Base-by-base conservation (phyloP, 441 rosid genomes). In the Jatropha podagrica region DNA sequence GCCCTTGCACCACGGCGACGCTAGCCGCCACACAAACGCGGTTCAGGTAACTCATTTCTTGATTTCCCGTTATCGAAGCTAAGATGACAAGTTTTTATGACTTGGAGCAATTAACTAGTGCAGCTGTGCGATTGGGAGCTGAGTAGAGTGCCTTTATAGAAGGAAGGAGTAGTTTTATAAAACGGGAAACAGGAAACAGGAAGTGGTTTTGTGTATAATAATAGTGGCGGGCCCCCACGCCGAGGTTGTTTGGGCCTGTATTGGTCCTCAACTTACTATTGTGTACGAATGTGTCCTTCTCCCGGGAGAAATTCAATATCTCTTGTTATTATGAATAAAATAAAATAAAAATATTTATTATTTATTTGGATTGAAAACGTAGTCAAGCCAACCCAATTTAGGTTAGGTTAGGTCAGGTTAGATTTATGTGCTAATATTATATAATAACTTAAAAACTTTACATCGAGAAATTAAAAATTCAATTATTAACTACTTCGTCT, bases 1-100 rank as follows among this genome's bases (percentile, higher is more conserved):
- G 89, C 76, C 93, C 82, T 77, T 89, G 97, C 38, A 86, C 94
- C 63, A 86, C 88, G 2, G 90, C 90, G 46, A 90, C 84, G 49
- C 86, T 83, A 11, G 94, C 89, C 27, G 93, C 94, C 93, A 91
- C 90, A 88, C 95, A 92, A 0, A 88, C 84, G 10, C 88, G 76
- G 88, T 86, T 90, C 40, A 93, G 40, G 73, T 77, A 83, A 77
- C 83, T 79, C 94, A 90, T 90, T 0, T 51, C 48, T 44, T 4
- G 48, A 44, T 44, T 44, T 44, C 6, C 48, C 48, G 48, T 44
- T 5, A 7, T 44, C 7, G 10, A 8, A 6, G 48, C 48, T 1
- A 44, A 44, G 2, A 44, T 4, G 48, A 1, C 0, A 8, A 44
- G 7, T 44, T 44, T 44, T 44, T 5, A 11, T 44, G 9, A 44